These are phyloP conservation scores for Amniculicola lignicola DNA, from an alignment of 495 filamentous ascomycete genomes.

Conservation along the genomic window DNA sequence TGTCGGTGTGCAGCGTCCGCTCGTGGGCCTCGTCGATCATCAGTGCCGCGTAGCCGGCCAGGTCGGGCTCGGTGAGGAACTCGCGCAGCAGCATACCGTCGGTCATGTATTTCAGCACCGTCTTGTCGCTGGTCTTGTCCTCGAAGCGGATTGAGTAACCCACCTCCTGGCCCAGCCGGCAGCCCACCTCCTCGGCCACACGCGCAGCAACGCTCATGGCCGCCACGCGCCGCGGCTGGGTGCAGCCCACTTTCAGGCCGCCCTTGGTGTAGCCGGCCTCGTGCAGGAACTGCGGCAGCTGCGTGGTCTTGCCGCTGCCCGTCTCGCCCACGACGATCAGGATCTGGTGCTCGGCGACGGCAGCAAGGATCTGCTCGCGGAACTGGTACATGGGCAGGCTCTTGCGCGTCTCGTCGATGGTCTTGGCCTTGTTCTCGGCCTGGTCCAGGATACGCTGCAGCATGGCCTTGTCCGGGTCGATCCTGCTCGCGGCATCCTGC, in stretches of 20 bases:
- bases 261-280: slow-evolving; percentile 44
- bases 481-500: slow-evolving; percentile 57
- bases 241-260: slow-evolving; percentile 68
- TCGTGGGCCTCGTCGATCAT: slow-evolving; percentile 99
- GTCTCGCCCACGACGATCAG: slow-evolving; percentile 44
- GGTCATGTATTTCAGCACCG: slow-evolving; percentile 94
- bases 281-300: slow-evolving; percentile 43
- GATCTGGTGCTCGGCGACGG: slow-evolving; percentile 39
- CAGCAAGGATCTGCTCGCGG: slow-evolving; percentile 43
- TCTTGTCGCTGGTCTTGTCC: slow-evolving; percentile 89
- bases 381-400: slow-evolving; percentile 88
- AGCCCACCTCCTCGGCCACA: slow-evolving; percentile 92
- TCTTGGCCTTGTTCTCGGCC: slow-evolving; percentile 77
- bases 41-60: slow-evolving; percentile 79
- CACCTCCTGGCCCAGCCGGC: slow-evolving; percentile 86
- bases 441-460: slow-evolving; percentile 77
- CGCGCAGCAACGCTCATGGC: slow-evolving; percentile 94
- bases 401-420: slow-evolving; percentile 89
- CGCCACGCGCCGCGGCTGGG: slow-evolving; percentile 91
- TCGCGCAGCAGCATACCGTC: slow-evolving; percentile 95
- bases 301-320: slow-evolving; percentile 45
- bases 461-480: slow-evolving; percentile 62
- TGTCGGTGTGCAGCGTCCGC: slow-evolving; percentile 85
- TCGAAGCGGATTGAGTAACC: slow-evolving; percentile 97
- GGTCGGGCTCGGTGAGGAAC: slow-evolving; percentile 82